Percentiles rank a stretch among this genome's conserved stretches.
Conservation (phyloP, 73 alveolate species). For the Durusdinium trenchii region DNA sequence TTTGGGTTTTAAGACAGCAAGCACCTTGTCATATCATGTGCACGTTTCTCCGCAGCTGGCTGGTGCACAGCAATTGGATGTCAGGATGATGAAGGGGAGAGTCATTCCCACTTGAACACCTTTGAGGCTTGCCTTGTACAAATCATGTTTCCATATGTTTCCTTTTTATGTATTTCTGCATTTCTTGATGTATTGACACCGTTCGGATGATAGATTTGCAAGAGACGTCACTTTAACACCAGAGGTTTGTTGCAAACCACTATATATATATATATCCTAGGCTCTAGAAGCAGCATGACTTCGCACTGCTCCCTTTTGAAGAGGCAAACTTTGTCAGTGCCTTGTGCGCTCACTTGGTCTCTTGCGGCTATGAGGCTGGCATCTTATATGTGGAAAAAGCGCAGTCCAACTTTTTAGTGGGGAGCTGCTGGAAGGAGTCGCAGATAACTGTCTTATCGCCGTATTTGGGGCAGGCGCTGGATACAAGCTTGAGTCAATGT, state of each 20-base stretch:
- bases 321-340: constrained; percentile 97
- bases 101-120: constrained; percentile 93
- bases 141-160: neutral
- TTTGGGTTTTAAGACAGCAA: neutral
- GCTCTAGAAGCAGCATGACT: neutral
- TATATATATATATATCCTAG: neutral
- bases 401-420: neutral
- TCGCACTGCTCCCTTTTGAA: neutral
- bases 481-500: neutral
- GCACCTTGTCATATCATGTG: neutral
- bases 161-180: neutral
- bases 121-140: constrained; percentile 96
- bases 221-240: neutral
- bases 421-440: constrained; percentile 19
- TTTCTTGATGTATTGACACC: too few species aligned
- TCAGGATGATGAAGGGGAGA: constrained; percentile 96
- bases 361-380: constrained; percentile 96
- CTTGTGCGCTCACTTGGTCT: constrained; percentile 96
- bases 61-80: neutral
- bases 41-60: neutral
- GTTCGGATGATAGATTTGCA: too few species aligned
- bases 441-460: constrained; percentile 97
- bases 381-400: neutral
- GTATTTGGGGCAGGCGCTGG: constrained; percentile 96
- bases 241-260: neutral